These are phyloP conservation scores for Vitis rupestris DNA, from an alignment of 164 flowering plant species.

Conservation along the genomic window DNA sequence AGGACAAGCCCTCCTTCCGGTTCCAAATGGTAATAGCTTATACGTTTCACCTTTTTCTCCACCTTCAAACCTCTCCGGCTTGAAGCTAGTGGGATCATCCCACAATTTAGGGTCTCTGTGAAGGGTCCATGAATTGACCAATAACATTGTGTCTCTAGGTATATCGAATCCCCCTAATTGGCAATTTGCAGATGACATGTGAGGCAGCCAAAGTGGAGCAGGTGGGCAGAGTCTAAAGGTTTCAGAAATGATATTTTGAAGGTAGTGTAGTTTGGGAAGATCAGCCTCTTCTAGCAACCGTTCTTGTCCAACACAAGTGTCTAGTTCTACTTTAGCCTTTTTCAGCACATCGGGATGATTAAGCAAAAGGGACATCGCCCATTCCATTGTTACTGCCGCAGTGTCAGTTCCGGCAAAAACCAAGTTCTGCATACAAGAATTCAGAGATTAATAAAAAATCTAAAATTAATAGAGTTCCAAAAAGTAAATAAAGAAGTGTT, in stretches of 20 bases:
- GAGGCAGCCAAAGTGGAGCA: too few species aligned
- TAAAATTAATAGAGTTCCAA: too few species aligned
- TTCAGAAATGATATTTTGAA: neutral
- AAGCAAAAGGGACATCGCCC: conserved; percentile 15
- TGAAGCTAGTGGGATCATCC: neutral
- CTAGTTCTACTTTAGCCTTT: neutral
- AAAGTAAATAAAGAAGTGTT: too few species aligned
- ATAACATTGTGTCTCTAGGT: neutral
- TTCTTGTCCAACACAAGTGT: neutral
- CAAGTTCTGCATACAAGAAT: neutral
- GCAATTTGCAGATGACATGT: too few species aligned
- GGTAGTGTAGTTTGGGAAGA: neutral
- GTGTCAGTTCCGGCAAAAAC: conserved; percentile 1
- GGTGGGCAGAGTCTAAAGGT: neutral
- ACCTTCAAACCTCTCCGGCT: neutral
- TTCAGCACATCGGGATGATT: neutral
- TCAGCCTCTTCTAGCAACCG: neutral
- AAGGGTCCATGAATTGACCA: neutral
- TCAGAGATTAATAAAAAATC: too few species aligned
- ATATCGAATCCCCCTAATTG: neutral
- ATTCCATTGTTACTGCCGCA: conserved; percentile 8
- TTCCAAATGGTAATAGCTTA: neutral
- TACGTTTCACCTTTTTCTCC: neutral
- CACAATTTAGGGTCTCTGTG: neutral
- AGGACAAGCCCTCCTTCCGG: neutral